Conservation (phyloP, 192 early-diverging fungal genomes). For the Rhizoclosmatium globosum region DNA sequence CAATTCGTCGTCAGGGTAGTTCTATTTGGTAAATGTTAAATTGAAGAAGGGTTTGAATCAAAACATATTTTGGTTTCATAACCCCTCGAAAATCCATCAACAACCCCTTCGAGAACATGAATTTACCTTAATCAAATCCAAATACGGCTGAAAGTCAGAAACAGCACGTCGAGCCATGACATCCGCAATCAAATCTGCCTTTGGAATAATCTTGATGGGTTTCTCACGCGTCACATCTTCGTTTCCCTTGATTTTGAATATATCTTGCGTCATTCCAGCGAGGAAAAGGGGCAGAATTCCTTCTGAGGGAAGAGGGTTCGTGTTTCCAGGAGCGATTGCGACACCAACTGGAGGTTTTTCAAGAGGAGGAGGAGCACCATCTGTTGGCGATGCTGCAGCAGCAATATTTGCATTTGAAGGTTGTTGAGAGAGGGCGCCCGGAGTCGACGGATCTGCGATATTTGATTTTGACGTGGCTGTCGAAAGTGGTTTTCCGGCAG, state of each 20-base stretch:
- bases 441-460: too few species aligned
- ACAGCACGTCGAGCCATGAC: constrained; percentile 59
- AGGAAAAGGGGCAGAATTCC: constrained; percentile 65
- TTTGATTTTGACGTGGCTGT: too few species aligned
- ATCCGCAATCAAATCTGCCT: constrained; percentile 65
- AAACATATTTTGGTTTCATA: too few species aligned
- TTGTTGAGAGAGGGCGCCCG: too few species aligned
- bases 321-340: constrained; percentile 22
- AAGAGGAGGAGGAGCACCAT: not conserved
- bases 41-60: not conserved
- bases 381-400: too few species aligned
- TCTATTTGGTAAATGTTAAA: constrained; percentile 38
- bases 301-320: constrained; percentile 15
- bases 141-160: constrained; percentile 64
- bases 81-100: too few species aligned
- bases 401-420: too few species aligned
- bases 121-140: constrained; percentile 54
- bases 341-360: constrained; percentile 22
- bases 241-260: constrained; percentile 62
- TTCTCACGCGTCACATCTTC: constrained; percentile 59
- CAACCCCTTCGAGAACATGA: too few species aligned
- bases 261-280: constrained; percentile 58
- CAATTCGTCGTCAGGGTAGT: constrained; percentile 65
- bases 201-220: constrained; percentile 63
- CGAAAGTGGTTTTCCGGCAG: too few species aligned